A percentile compares a stretch with the other conserved stretches of the same genome.
These are phyloP conservation scores for Saccharomycopsis sp. DNA, from an alignment of 805 yeast species.

Conservation along the genomic window DNA sequence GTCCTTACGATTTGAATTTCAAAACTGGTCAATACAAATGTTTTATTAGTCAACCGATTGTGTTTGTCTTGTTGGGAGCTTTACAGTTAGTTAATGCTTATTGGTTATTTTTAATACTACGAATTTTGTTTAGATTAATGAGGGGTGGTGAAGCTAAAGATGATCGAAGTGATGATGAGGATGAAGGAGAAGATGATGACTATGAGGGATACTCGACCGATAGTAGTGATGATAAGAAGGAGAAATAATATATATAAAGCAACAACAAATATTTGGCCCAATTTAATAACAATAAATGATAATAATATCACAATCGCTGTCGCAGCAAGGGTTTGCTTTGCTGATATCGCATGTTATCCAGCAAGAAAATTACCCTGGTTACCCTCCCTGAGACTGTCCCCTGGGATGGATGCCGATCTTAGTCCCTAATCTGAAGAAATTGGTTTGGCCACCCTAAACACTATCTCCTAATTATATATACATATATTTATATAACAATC, in stretches of 20 bases:
- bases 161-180: slow-evolving; percentile 85
- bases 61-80: slow-evolving; percentile 68
- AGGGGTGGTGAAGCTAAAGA: slow-evolving; percentile 58
- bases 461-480: too few species aligned
- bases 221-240: slow-evolving; percentile 6
- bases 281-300: not conserved
- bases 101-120: slow-evolving; percentile 78
- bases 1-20: slow-evolving; percentile 75
- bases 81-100: slow-evolving; percentile 80
- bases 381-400: too few species aligned
- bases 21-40: slow-evolving; percentile 92
- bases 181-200: slow-evolving; percentile 34
- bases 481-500: too few species aligned
- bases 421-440: too few species aligned
- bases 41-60: slow-evolving; percentile 89
- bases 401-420: too few species aligned
- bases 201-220: slow-evolving; percentile 18
- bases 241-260: not conserved
- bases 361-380: too few species aligned
- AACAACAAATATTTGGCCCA: not conserved
- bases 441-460: too few species aligned
- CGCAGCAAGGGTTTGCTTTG: too few species aligned
- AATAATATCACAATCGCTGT: too few species aligned
- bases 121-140: slow-evolving; percentile 66
- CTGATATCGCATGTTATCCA: too few species aligned